phyloP scores from a whole-genome alignment of 2,329 filamentous ascomycete species.

The Teratosphaeria epicoccoides region DNA sequence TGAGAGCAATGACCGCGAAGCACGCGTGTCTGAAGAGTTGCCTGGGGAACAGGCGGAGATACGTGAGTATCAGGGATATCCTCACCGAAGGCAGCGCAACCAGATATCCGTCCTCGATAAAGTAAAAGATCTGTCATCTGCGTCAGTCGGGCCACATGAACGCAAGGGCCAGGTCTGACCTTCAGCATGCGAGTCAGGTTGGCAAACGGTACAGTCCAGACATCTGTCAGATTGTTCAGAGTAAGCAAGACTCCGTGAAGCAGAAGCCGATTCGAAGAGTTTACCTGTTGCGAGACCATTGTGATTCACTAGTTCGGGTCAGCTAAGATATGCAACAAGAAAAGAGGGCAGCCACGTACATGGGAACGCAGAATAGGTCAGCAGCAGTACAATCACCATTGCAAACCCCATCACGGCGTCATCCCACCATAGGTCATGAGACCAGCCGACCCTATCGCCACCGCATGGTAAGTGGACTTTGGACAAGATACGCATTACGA shows the following conservation, averaged over 20 bases:
- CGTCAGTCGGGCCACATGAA: neutral
- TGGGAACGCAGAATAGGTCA: neutral
- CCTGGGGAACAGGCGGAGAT: constrained; percentile 27
- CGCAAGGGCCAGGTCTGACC: neutral
- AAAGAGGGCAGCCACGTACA: neutral
- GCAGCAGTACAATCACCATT: constrained; percentile 4
- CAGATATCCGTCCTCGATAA: constrained; percentile 8
- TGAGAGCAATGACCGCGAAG: constrained; percentile 13
- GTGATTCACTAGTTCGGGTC: neutral
- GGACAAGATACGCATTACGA: constrained; percentile 7
- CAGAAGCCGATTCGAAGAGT: neutral
- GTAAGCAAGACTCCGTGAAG: neutral
- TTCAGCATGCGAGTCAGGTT: constrained; percentile 10
- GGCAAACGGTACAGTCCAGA: constrained; percentile 12
- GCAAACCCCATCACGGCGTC: constrained; percentile 6
- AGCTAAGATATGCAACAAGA: neutral
- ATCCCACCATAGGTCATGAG: constrained; percentile 4
- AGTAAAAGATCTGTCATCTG: constrained; percentile 2
- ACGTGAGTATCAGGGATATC: constrained; percentile 24
- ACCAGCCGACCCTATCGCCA: neutral
- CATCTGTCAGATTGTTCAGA: constrained; percentile 8
- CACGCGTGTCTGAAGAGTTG: constrained; percentile 19
- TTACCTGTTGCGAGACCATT: neutral
- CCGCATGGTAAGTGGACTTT: constrained; percentile 5
- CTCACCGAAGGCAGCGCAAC: constrained; percentile 20